A percentile compares a stretch with the other conserved stretches of the same genome.
Conservation (phyloP, 2,329 filamentous ascomycete species). For the Neonectria ditissima region DNA sequence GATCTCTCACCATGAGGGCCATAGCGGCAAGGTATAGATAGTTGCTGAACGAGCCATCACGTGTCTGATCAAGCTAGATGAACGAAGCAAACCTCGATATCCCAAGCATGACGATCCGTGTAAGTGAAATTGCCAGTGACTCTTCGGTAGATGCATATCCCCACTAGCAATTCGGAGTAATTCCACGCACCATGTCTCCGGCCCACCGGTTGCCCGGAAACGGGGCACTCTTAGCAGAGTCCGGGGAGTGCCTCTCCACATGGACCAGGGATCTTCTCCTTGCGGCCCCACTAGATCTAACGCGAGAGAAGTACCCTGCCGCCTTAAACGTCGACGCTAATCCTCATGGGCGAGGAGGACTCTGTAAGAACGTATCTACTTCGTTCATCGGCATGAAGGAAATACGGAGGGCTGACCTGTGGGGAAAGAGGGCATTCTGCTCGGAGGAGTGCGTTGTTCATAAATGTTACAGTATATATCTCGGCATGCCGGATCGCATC, state of each 20-base stretch:
- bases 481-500: slow-evolving; percentile 32
- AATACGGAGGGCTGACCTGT: neutral
- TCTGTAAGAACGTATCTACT: neutral
- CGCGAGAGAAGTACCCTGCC: slow-evolving; percentile 38
- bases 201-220: slow-evolving; percentile 24
- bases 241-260: slow-evolving; percentile 32
- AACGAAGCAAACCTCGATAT: neutral
- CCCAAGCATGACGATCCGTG: neutral
- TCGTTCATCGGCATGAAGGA: neutral
- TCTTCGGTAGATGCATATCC: slow-evolving; percentile 17
- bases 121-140: neutral
- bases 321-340: slow-evolving; percentile 23
- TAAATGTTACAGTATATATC: slow-evolving; percentile 34
- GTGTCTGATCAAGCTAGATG: neutral
- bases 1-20: neutral
- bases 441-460: slow-evolving; percentile 29
- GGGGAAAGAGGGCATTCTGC: neutral
- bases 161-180: neutral
- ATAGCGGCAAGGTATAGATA: neutral
- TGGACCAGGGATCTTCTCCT: slow-evolving; percentile 17
- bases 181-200: neutral
- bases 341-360: neutral
- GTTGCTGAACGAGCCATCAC: neutral
- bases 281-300: slow-evolving; percentile 18
- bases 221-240: slow-evolving; percentile 14